Evolutionary conservation across 108 stramenopile genomes (phyloP).

Genomic region (Pseudonitzschia pungens): DNA sequence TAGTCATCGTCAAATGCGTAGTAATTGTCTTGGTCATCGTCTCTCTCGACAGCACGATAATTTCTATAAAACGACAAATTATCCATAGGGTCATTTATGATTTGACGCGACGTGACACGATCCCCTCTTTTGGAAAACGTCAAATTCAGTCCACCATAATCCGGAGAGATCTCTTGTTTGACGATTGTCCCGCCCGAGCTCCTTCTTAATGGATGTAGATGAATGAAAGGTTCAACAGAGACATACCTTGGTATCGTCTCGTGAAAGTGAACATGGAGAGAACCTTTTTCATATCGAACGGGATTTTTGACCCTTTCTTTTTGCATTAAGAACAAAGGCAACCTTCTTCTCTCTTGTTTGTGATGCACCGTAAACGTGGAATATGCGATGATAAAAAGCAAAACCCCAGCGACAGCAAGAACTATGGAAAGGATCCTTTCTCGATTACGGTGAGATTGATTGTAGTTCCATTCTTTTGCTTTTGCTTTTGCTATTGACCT

Average conservation of each 20-base stretch:
- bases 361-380: not conserved
- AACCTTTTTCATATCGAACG: not conserved
- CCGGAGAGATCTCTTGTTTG: not conserved
- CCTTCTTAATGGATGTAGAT: not conserved
- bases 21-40: slow-evolving; percentile 11
- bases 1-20: slow-evolving; percentile 13
- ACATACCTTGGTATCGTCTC: not conserved
- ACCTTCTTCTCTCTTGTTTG: not conserved
- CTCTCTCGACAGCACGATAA: not conserved
- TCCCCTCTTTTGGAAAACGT: not conserved
- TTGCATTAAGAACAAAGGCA: not conserved
- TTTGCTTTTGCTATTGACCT: not conserved
- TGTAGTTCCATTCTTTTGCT: not conserved
- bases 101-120: not conserved
- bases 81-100: not conserved
- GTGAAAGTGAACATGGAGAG: slow-evolving; percentile 1
- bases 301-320: not conserved
- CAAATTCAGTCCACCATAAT: slow-evolving; percentile 1
- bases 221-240: not conserved
- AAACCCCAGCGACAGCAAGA: not conserved
- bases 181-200: not conserved
- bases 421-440: not conserved
- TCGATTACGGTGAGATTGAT: not conserved
- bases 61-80: not conserved
- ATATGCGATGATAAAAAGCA: not conserved